Conservation (phyloP, 495 filamentous ascomycete species). For the Penicillium manginii region DNA sequence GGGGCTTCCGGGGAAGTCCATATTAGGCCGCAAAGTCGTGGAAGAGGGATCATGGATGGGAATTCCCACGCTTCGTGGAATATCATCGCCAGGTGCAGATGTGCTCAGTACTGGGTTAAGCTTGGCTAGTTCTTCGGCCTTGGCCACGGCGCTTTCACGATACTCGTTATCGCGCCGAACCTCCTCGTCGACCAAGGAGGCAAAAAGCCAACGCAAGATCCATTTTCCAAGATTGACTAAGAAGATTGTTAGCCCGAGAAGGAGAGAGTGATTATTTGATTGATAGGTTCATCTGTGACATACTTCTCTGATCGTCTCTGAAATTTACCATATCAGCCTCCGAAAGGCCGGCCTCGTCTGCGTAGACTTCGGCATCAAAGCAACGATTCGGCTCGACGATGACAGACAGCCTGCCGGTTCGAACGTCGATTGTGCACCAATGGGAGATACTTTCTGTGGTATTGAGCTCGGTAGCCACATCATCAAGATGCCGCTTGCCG, state of each 20-base stretch:
- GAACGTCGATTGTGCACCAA: slow-evolving; percentile 93
- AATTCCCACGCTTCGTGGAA: slow-evolving; percentile 51
- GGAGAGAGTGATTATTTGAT: not conserved
- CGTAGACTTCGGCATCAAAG: slow-evolving; percentile 97
- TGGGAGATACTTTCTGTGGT: slow-evolving; percentile 86
- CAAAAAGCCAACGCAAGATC: slow-evolving; percentile 92
- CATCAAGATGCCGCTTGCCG: slow-evolving; percentile 91
- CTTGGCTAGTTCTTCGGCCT: slow-evolving; percentile 58
- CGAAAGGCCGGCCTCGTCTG: slow-evolving; percentile 74
- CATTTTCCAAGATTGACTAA: slow-evolving; percentile 96
- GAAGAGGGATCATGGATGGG: slow-evolving; percentile 51
- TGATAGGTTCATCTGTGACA: slow-evolving; percentile 26
- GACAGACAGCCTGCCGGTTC: slow-evolving; percentile 87
- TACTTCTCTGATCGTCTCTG: slow-evolving; percentile 93
- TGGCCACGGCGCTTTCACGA: slow-evolving; percentile 65
- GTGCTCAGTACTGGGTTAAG: slow-evolving; percentile 55
- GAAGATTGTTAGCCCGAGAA: slow-evolving; percentile 18
- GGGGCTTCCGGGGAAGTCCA: slow-evolving; percentile 57
- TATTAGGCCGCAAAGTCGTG: slow-evolving; percentile 67
- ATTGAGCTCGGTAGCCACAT: slow-evolving; percentile 86
- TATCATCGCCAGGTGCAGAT: slow-evolving; percentile 63
- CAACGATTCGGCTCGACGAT: slow-evolving; percentile 93
- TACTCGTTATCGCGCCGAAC: slow-evolving; percentile 77
- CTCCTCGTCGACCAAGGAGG: slow-evolving; percentile 86
- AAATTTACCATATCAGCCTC: slow-evolving; percentile 71